Percentiles rank a stretch among this genome's conserved stretches.
These are phyloP conservation scores for Iris macrosiphon DNA, from an alignment of 106 monocot species.

Conservation along the genomic window DNA sequence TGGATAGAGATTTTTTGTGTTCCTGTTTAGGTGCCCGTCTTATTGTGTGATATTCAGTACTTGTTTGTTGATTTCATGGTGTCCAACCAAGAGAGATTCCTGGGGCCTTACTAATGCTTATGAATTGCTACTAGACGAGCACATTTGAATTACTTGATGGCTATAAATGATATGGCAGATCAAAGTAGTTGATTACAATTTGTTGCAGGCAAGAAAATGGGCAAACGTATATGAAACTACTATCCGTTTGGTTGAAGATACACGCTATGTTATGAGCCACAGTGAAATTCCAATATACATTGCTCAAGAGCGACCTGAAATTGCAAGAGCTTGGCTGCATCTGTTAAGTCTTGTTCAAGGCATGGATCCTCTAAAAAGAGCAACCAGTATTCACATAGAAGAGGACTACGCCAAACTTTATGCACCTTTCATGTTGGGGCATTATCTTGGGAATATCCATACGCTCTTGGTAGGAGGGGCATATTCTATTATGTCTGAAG, in stretches of 20 bases:
- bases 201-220: conserved; percentile 61
- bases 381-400: conserved; percentile 31
- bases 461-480: conserved; percentile 47
- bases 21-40: no score
- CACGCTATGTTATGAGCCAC: conserved; percentile 49
- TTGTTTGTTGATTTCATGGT: no score
- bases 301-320: conserved; percentile 46
- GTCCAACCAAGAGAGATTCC: no score
- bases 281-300: conserved; percentile 47
- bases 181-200: conserved; percentile 3
- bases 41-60: no score
- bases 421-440: conserved; percentile 41
- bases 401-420: conserved; percentile 51
- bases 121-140: no score
- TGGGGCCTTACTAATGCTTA: no score
- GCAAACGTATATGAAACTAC: conserved; percentile 26
- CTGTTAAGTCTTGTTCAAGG: conserved; percentile 66
- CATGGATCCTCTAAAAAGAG: conserved; percentile 72
- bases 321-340: conserved; percentile 47
- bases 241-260: conserved; percentile 58
- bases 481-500: conserved; percentile 35
- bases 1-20: no score
- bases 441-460: conserved; percentile 48
- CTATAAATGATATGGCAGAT: background rate
- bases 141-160: background rate